A percentile compares a stretch with the other conserved stretches of the same genome.
Evolutionary conservation across 495 filamentous ascomycete genomes (phyloP).

Genomic region (Cercophora samala): DNA sequence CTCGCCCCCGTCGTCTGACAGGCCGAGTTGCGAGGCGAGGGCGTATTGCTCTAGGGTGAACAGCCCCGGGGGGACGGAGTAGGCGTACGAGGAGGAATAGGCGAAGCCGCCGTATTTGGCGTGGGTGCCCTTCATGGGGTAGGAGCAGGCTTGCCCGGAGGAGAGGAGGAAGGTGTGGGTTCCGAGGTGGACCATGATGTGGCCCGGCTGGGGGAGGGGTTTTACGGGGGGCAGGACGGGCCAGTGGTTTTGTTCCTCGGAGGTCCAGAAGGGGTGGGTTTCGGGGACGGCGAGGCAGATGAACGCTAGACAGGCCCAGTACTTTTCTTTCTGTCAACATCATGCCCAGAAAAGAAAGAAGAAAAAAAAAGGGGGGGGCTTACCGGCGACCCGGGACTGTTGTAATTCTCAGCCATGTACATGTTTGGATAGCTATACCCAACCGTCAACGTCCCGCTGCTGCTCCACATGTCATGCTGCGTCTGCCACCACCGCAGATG

Average conservation of each 20-base stretch:
- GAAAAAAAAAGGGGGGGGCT: slow-evolving; percentile 7
- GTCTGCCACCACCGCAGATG: slow-evolving; percentile 77
- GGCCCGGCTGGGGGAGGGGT: slow-evolving; percentile 61
- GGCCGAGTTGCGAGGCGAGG: slow-evolving; percentile 67
- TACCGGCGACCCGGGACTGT: slow-evolving; percentile 60
- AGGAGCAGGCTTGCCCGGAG: slow-evolving; percentile 73
- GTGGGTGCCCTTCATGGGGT: slow-evolving; percentile 73
- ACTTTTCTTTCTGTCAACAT: slow-evolving; percentile 26
- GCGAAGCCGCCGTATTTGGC: slow-evolving; percentile 80
- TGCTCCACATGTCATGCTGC: slow-evolving; percentile 67
- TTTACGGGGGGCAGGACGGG: slow-evolving; percentile 51
- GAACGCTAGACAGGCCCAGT: slow-evolving; percentile 77
- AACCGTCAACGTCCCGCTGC: slow-evolving; percentile 68
- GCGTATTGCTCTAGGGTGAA: slow-evolving; percentile 74
- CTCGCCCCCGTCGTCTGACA: slow-evolving; percentile 75
- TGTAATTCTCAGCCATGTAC: slow-evolving; percentile 78
- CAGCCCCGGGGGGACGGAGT: slow-evolving; percentile 71
- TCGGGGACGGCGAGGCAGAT: slow-evolving; percentile 64
- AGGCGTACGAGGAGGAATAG: slow-evolving; percentile 70
- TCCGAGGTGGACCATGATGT: slow-evolving; percentile 61
- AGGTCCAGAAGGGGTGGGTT: slow-evolving; percentile 72
- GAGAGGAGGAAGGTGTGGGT: slow-evolving; percentile 70
- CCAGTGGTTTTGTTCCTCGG: slow-evolving; percentile 59
- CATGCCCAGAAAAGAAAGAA: slow-evolving; percentile 32
- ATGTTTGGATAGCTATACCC: slow-evolving; percentile 78